These are phyloP conservation scores for Umbilicus rupestris DNA, from an alignment of 164 flowering plant species.

Conservation along the genomic window DNA sequence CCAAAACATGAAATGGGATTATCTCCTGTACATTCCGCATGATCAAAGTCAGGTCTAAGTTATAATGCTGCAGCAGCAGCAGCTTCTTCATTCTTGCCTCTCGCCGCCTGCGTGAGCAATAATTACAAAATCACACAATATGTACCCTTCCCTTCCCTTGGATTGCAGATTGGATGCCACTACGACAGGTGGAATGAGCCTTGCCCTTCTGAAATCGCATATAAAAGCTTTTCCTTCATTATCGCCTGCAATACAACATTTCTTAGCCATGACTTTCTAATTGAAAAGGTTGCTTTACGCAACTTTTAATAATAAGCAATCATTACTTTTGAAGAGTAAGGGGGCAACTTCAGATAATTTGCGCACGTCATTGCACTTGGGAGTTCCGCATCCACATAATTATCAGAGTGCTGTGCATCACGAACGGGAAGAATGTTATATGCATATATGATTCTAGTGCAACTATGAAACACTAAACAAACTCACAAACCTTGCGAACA, in stretches of 20 bases:
- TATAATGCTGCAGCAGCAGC: too few relatives aligned
- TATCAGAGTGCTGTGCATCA: conserved; percentile 44
- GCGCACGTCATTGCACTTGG: conserved; percentile 99
- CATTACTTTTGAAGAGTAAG: conserved; percentile 86
- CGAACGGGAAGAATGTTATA: not conserved
- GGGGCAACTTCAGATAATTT: conserved; percentile 89
- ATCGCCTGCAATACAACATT: conserved; percentile 43
- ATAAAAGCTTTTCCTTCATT: conserved; percentile 77
- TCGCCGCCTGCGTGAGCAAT: not conserved
- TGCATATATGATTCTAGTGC: conserved; percentile 3
- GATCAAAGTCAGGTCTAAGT: too few relatives aligned
- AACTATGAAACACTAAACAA: not conserved
- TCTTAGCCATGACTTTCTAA: not conserved
- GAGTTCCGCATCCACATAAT: conserved; percentile 49
- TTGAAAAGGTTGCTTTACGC: not conserved
- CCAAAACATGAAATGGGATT: not conserved
- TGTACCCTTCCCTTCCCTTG: conserved; percentile 7
- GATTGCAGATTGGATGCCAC: not conserved
- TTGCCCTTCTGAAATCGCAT: conserved; percentile 92
- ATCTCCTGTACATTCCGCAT: too few relatives aligned
- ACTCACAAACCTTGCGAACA: conserved; percentile 66
- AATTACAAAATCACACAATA: conserved; percentile 26
- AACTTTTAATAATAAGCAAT: too few relatives aligned
- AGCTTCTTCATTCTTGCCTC: too few relatives aligned
- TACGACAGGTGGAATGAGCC: conserved; percentile 90